Evolutionary conservation across 768 basidiomycete genomes (phyloP).

Genomic region (Boletus vinaceobasis): DNA sequence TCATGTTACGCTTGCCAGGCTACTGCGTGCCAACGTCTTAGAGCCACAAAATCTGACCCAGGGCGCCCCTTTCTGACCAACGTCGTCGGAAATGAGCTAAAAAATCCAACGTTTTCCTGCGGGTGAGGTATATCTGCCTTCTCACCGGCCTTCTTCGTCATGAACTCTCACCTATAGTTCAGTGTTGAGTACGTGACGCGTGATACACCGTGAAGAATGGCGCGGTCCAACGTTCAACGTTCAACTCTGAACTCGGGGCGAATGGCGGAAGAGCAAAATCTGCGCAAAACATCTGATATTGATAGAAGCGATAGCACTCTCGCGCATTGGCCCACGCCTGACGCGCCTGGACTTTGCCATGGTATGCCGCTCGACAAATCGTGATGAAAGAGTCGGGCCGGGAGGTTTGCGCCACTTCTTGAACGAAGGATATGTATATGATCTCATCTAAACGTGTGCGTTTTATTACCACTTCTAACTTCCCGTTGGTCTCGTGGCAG

Average conservation of each 20-base stretch:
- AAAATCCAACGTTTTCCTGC: conserved; percentile 2
- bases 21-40: not conserved
- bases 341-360: conserved; percentile 3
- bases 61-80: not conserved
- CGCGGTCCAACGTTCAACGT: not conserved
- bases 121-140: conserved; percentile 18
- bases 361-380: conserved; percentile 2
- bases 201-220: not conserved
- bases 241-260: not conserved
- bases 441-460: conserved; percentile 60
- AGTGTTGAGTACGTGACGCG: not conserved
- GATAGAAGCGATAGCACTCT: conserved; percentile 4
- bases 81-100: conserved; percentile 9
- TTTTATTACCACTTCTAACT: conserved; percentile 66
- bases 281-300: conserved; percentile 19
- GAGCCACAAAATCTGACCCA: not conserved
- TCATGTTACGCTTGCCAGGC: not conserved
- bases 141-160: not conserved
- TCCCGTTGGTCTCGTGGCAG: conserved; percentile 65
- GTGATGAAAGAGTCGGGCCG: not conserved
- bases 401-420: not conserved
- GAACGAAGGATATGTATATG: conserved; percentile 9
- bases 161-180: conserved; percentile 9
- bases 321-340: conserved; percentile 6
- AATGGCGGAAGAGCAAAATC: conserved; percentile 21